Evolutionary conservation across 106 monocot species (phyloP).

Genomic region (Gastrodia elata): DNA sequence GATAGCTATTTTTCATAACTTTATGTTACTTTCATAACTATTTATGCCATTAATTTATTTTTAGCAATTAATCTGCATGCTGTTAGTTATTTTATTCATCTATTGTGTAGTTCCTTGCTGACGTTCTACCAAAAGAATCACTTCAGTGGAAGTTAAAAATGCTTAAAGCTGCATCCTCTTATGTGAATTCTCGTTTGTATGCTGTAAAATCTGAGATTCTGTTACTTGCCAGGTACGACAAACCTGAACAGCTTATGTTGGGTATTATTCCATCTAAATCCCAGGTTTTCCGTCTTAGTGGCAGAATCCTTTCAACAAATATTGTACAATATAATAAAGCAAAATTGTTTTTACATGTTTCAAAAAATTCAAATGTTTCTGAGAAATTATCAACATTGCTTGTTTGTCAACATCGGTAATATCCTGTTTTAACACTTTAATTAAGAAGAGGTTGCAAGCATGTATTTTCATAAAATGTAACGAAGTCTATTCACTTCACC

Average conservation of each 20-base stretch:
- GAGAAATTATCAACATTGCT: no score
- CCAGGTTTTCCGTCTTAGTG: no score
- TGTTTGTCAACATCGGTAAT: no score
- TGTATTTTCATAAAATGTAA: no score
- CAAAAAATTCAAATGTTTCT: no score
- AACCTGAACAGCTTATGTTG: background rate
- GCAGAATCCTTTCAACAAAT: no score
- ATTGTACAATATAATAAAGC: no score
- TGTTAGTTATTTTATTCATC: background rate
- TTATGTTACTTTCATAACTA: background rate
- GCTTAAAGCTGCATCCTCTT: slow-evolving; percentile 51
- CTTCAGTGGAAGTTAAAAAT: slow-evolving; percentile 63
- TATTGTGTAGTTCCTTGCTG: slow-evolving; percentile 39
- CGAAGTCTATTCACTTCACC: no score
- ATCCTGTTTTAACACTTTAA: no score
- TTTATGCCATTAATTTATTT: background rate
- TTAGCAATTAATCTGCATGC: background rate
- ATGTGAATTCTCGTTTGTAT: slow-evolving; percentile 65
- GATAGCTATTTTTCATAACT: background rate
- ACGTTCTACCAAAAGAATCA: slow-evolving; percentile 57
- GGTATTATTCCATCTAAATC: no score
- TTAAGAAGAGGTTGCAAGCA: no score
- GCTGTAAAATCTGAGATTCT: slow-evolving; percentile 51
- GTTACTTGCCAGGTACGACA: slow-evolving; percentile 60
- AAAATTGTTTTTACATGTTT: no score